These are phyloP conservation scores for Eutrema yunnanense DNA, from an alignment of 345 rosid species.

Conservation along the genomic window DNA sequence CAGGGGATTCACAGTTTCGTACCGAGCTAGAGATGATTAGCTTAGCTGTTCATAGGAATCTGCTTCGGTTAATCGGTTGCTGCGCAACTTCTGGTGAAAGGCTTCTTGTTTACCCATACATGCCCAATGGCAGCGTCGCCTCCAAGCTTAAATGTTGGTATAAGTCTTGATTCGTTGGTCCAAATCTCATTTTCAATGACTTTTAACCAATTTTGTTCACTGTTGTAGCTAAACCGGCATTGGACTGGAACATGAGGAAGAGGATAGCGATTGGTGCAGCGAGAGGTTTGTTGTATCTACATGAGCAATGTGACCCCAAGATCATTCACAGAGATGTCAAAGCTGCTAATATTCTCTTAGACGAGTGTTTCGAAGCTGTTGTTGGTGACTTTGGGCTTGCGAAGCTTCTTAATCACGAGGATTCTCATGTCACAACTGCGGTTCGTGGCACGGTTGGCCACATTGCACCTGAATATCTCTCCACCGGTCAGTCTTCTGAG, in stretches of 20 bases:
- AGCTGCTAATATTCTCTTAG: constrained; percentile 87
- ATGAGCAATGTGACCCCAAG: constrained; percentile 94
- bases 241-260: constrained; percentile 90
- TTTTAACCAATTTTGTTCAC: background rate
- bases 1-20: constrained; percentile 84
- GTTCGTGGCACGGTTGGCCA: constrained; percentile 97
- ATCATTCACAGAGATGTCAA: constrained; percentile 91
- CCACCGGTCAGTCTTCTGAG: constrained; percentile 95
- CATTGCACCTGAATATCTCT: constrained; percentile 90
- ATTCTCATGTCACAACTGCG: constrained; percentile 91
- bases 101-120: constrained; percentile 90
- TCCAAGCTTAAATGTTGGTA: constrained; percentile 78
- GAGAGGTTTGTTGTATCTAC: constrained; percentile 82
- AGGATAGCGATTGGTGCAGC: constrained; percentile 91
- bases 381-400: constrained; percentile 98
- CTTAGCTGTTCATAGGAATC: constrained; percentile 85
- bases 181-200: background rate
- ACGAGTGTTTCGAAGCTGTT: constrained; percentile 75
- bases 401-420: constrained; percentile 83
- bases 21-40: constrained; percentile 95
- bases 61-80: constrained; percentile 73
- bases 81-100: constrained; percentile 67
- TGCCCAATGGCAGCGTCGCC: constrained; percentile 95
- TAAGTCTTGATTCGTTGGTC: background rate
- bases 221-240: constrained; percentile 60